Evolutionary conservation across 2,329 filamentous ascomycete genomes (phyloP), one percentile per base, ranked within the genome.

Genomic region (Fusarium concolor): DNA sequence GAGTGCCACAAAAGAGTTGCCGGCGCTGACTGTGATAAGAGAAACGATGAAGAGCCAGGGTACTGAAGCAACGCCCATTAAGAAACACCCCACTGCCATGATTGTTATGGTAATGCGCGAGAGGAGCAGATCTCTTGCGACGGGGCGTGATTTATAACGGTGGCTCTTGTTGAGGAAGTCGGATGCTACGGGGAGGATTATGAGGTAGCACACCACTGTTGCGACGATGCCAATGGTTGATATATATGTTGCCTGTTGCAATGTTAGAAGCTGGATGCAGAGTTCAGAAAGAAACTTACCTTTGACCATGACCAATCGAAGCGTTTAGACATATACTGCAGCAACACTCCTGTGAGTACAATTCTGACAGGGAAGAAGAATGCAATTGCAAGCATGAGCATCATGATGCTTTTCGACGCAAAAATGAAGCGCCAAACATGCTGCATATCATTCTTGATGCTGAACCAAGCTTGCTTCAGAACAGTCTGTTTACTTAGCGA

Each of bases 281-380:
- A 17, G 3, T 6, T 6, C 17, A 2, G 15, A 0, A 12, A 5
- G 14, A 6, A 7, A 28, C 75, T 55, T 62, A 81, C 80, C 54
- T 76, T 77, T 39, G 79, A 80, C 81, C 83, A 84, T 10, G 79
- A 80, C 79, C 85, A 83, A 29, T 75, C 51, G 71, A 85, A 88
- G 8, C 85, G 79, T 46, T 82, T 83, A 2, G 82, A 83, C 54
- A 84, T 79, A 68, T 87, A 87, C 69, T 88, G 87, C 4, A 87
- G 68, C 8, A 86, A 60, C 22, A 79, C 78, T 24, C 77, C 74
- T 0, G 76, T 39, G 7, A 79, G 54, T 10, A 76, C 73, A 15
- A 80, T 73, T 2, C 73, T 71, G 17, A 81, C 62, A 1, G 76
- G 72, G 10, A 59, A 66, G n/a, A 58, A 73, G n/a, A 71, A 28